Percentiles rank a stretch among this genome's conserved stretches.
Evolutionary conservation across 345 rosid species (phyloP).

Genomic region (Euclidium syriacum): DNA sequence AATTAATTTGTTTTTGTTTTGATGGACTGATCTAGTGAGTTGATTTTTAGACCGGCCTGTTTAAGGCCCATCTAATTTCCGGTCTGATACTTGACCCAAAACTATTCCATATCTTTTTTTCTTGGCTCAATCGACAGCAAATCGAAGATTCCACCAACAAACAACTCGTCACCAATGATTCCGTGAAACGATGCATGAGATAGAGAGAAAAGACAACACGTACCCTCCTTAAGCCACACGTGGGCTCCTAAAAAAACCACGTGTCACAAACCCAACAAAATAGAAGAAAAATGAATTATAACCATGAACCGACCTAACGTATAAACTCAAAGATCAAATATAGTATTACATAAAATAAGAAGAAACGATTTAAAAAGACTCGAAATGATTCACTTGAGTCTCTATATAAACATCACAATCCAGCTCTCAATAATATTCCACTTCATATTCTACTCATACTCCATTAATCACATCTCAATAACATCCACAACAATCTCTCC

Average conservation of each 20-base stretch:
- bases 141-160: not conserved
- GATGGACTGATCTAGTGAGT: not conserved
- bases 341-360: not conserved
- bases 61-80: constrained; percentile 7
- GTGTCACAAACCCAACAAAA: not conserved
- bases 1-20: not conserved
- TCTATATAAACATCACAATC: constrained; percentile 23
- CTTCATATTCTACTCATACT: constrained; percentile 18
- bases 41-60: not conserved
- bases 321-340: not conserved
- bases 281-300: not conserved
- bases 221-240: constrained; percentile 1
- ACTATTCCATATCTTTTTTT: too few relatives aligned
- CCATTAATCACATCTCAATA: constrained; percentile 10
- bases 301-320: constrained; percentile 12
- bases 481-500: constrained; percentile 14
- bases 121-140: too few relatives aligned
- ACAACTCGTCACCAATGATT: not conserved
- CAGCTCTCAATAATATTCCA: constrained; percentile 7
- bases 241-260: not conserved
- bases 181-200: not conserved
- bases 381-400: constrained; percentile 24
- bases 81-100: not conserved
- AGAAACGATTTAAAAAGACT: not conserved
- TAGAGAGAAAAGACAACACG: constrained; percentile 13